These are phyloP conservation scores for Pilaira anomala DNA, from an alignment of 192 early-diverging fungal genomes.

Conservation along the genomic window DNA sequence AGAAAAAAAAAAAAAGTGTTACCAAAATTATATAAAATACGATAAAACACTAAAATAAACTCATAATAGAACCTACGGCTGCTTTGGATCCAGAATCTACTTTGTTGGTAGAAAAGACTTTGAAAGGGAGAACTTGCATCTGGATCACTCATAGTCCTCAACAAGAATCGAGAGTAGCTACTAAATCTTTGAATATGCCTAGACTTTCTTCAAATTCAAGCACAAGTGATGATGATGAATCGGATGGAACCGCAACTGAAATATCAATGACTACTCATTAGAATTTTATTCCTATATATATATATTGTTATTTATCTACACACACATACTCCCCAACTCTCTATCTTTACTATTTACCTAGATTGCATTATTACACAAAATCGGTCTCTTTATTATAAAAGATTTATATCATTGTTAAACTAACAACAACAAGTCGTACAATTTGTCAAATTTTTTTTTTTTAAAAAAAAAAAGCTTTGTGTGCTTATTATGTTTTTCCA, in stretches of 20 bases:
- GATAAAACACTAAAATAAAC: neutral
- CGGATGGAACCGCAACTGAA: constrained; percentile 3
- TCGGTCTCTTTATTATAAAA: neutral
- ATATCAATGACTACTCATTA: constrained; percentile 1
- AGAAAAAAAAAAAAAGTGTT: neutral
- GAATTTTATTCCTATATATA: neutral
- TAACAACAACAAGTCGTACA: too few species aligned
- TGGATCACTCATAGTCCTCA: constrained; percentile 79
- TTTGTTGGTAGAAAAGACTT: constrained; percentile 68
- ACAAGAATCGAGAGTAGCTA: constrained; percentile 60
- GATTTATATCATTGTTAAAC: too few species aligned
- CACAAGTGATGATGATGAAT: constrained; percentile 4
- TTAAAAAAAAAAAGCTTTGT: too few species aligned
- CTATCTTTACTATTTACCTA: neutral
- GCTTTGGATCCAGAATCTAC: constrained; percentile 75
- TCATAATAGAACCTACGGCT: constrained; percentile 69
- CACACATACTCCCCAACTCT: neutral
- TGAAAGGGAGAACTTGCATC: constrained; percentile 63
- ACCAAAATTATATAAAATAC: neutral
- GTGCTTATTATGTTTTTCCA: too few species aligned
- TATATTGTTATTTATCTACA: neutral
- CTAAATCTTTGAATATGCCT: constrained; percentile 17
- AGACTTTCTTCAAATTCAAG: constrained; percentile 1
- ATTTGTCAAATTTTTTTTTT: too few species aligned
- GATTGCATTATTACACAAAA: constrained; percentile 4